A percentile compares a stretch with the other conserved stretches of the same genome.
These are phyloP conservation scores for Xerocomellus intermedius DNA, from an alignment of 768 basidiomycete genomes.

Conservation along the genomic window DNA sequence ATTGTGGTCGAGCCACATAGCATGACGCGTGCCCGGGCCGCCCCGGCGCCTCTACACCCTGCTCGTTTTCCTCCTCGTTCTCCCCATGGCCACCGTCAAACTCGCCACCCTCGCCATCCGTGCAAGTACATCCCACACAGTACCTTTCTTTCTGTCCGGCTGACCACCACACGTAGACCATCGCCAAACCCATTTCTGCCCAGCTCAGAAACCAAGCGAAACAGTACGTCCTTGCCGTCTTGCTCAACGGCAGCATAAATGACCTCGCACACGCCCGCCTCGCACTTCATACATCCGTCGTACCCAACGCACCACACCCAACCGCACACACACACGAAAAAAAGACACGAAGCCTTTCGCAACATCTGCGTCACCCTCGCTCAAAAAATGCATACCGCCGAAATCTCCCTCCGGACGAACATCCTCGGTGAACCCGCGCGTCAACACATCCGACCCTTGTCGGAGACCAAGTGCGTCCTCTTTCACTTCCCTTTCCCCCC, in stretches of 20 bases:
- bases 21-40: background rate
- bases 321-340: background rate
- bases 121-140: slow-evolving; percentile 38
- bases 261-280: background rate
- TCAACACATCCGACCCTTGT: slow-evolving; percentile 67
- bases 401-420: slow-evolving; percentile 68
- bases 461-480: slow-evolving; percentile 60
- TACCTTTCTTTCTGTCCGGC: background rate
- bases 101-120: slow-evolving; percentile 72
- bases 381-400: slow-evolving; percentile 72
- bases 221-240: slow-evolving; percentile 46
- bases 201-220: slow-evolving; percentile 68
- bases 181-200: slow-evolving; percentile 78
- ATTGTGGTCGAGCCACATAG: background rate
- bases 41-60: background rate
- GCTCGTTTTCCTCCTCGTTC: background rate
- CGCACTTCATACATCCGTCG: background rate
- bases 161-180: slow-evolving; percentile 46
- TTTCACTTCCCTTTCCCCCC: background rate
- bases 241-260: background rate
- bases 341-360: slow-evolving; percentile 72
- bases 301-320: background rate
- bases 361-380: slow-evolving; percentile 69
- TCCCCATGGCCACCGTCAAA: slow-evolving; percentile 67
- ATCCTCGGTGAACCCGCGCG: slow-evolving; percentile 74